A percentile compares a stretch with the other conserved stretches of the same genome.
These are phyloP conservation scores for Neurospora sp. DNA, from an alignment of 495 filamentous ascomycete genomes.

Conservation along the genomic window DNA sequence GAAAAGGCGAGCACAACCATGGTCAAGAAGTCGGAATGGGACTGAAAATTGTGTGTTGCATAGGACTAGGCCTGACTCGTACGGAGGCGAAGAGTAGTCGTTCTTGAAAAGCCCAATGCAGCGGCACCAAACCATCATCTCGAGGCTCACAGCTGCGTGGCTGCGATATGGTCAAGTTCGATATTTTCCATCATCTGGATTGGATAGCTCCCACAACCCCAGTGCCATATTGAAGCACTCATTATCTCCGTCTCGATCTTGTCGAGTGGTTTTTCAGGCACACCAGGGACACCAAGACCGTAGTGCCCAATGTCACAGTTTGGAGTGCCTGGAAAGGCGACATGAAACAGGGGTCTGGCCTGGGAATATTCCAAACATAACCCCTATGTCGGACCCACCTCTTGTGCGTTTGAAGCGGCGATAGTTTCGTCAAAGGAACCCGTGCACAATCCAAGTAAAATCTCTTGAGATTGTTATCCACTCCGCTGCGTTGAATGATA, in stretches of 20 bases:
- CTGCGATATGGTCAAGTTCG: not conserved
- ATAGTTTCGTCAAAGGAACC: conserved; percentile 8
- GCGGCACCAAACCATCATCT: not conserved
- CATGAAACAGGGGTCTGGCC: conserved; percentile 30
- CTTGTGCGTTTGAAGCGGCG: conserved; percentile 16
- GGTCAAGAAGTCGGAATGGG: not conserved
- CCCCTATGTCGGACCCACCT: conserved; percentile 7
- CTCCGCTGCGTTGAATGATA: not conserved
- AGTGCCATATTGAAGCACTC: conserved; percentile 8
- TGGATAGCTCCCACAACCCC: not conserved
- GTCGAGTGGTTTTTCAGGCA: conserved; percentile 2
- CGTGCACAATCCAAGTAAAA: not conserved
- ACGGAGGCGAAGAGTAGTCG: not conserved
- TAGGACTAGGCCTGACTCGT: not conserved
- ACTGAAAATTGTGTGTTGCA: not conserved
- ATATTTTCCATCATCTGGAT: not conserved
- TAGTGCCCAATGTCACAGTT: conserved; percentile 12
- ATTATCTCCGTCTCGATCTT: conserved; percentile 11
- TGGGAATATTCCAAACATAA: conserved; percentile 25
- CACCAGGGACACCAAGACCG: not conserved
- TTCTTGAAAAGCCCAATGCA: not conserved
- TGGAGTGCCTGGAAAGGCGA: conserved; percentile 12
- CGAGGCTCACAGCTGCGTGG: not conserved
- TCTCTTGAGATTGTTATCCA: not conserved
- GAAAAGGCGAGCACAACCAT: not conserved